A percentile compares a stretch with the other conserved stretches of the same genome.
Conservation (phyloP, 179 eudicot species). For the Spinacia oleracea region DNA sequence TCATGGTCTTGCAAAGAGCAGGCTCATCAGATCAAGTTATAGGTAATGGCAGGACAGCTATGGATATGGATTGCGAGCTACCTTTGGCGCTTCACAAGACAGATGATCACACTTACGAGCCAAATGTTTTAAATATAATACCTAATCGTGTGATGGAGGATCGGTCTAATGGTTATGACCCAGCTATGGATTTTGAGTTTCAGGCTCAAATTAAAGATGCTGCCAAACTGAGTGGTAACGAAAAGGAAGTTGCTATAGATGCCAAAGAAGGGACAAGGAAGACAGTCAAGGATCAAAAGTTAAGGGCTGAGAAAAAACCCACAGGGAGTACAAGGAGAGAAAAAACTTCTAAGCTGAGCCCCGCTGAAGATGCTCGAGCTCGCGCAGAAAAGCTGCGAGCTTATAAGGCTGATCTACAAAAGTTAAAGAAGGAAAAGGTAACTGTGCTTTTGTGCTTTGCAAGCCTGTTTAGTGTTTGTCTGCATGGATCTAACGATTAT, state of each 20-base stretch:
- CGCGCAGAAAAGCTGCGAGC: slow-evolving; percentile 89
- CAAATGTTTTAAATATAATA: slow-evolving; percentile 73
- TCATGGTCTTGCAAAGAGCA: slow-evolving; percentile 61
- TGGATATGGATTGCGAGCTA: slow-evolving; percentile 65
- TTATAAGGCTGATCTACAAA: slow-evolving; percentile 95
- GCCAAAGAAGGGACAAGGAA: slow-evolving; percentile 53
- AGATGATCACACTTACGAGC: slow-evolving; percentile 52
- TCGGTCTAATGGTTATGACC: slow-evolving; percentile 46
- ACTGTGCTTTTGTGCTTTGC: slow-evolving; percentile 15
- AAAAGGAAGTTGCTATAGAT: slow-evolving; percentile 36
- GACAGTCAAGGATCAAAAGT: slow-evolving; percentile 50
- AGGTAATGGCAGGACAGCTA: slow-evolving; percentile 43
- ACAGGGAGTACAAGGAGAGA: slow-evolving; percentile 53
- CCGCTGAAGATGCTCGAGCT: slow-evolving; percentile 87
- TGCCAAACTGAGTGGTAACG: slow-evolving; percentile 32
- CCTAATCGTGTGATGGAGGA: slow-evolving; percentile 65
- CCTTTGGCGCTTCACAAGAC: slow-evolving; percentile 39
- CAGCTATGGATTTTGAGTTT: slow-evolving; percentile 71
- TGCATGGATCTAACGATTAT: neutral
- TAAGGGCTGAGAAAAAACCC: slow-evolving; percentile 53
- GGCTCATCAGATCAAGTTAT: slow-evolving; percentile 58
- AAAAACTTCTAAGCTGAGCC: slow-evolving; percentile 63
- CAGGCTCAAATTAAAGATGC: slow-evolving; percentile 43
- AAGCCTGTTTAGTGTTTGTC: neutral
- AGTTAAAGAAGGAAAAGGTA: slow-evolving; percentile 91